Evolutionary conservation across 1,284 basidiomycete species (phyloP), one percentile per base, ranked within the genome.

Genomic region (Trametes polyzona): DNA sequence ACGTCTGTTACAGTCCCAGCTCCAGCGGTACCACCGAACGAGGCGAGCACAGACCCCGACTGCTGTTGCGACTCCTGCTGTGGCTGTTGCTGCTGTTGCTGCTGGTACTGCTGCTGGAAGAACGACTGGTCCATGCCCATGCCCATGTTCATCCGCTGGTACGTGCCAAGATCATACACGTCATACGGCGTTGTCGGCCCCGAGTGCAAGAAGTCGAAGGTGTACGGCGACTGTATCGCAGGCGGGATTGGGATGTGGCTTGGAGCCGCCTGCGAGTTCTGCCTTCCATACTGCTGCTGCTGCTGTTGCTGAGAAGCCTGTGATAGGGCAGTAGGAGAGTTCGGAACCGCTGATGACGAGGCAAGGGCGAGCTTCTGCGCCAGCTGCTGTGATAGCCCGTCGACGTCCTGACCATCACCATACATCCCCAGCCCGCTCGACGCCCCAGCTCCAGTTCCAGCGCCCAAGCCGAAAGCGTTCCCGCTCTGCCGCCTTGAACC

Each of bases 111-210:
- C 29, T 40, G 37, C 30, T 51, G 49, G 39, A 47, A 53, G n/a
- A 49, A 55, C 39, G 44, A 36, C 47, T 54, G 54, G 37, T 52
- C 30, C 26, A 30, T 35, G 17, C 30, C 29, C 43, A 36, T 47
- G n/a, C 65, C 63, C 23, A 70, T 60, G 29, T 29, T 59, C 54
- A 62, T 54, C 3, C 58, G 48, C 50, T 63, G 61, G 33, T 63
- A 63, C 44, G 61, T 59, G 14, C 51, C 46, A 17, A 63, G 44
- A 8, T 68, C 69, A 57, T 74, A 76, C 49, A 73, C 57, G 29
- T 80, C 77, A 63, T 74, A 78, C 21, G 78, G 78, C 33, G 77
- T 74, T 35, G 67, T 71, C 16, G 76, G 75, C 4, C 69, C 72
- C 23, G 78, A 77, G 10, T 68, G 62, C 33, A 75, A 67, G 55